These are phyloP conservation scores for Venturia carpophila DNA, from an alignment of 2,329 filamentous ascomycete species.

Conservation along the genomic window DNA sequence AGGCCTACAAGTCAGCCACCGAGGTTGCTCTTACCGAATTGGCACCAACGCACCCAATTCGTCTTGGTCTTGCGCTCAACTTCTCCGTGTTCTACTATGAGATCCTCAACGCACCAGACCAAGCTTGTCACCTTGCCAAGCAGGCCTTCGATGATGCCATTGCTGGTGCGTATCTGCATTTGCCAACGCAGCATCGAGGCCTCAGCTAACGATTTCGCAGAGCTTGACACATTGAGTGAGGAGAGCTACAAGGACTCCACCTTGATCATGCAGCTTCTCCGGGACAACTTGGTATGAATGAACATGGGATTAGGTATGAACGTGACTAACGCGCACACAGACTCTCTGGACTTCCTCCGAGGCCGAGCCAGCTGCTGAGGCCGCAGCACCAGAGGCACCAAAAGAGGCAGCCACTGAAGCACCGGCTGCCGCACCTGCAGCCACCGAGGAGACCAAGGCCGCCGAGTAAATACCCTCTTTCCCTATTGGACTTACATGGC, in stretches of 20 bases:
- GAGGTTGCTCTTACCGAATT: slow-evolving; percentile 85
- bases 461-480: slow-evolving; percentile 18
- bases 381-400: slow-evolving; percentile 28
- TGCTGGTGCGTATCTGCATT: slow-evolving; percentile 51
- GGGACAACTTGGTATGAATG: slow-evolving; percentile 75
- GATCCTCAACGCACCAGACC: slow-evolving; percentile 97
- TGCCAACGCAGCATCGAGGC: not conserved
- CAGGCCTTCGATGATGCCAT: slow-evolving; percentile 95
- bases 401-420: slow-evolving; percentile 50
- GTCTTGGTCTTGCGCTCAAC: slow-evolving; percentile 85
- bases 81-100: slow-evolving; percentile 99
- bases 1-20: slow-evolving; percentile 93
- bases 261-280: slow-evolving; percentile 96
- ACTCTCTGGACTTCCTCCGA: slow-evolving; percentile 99
- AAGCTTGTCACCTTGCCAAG: slow-evolving; percentile 96
- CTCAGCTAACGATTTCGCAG: slow-evolving; percentile 40
- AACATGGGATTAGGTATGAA: slow-evolving; percentile 21
- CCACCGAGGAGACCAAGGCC: slow-evolving; percentile 41
- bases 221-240: slow-evolving; percentile 94
- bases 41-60: slow-evolving; percentile 86
- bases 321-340: slow-evolving; percentile 44
- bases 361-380: slow-evolving; percentile 66
- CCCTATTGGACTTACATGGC: slow-evolving; percentile 7
- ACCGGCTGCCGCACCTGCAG: slow-evolving; percentile 28
- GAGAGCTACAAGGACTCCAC: slow-evolving; percentile 99